phyloP scores from a whole-genome alignment of 1,284 basidiomycete genomes.

The Leccinum holopus region DNA sequence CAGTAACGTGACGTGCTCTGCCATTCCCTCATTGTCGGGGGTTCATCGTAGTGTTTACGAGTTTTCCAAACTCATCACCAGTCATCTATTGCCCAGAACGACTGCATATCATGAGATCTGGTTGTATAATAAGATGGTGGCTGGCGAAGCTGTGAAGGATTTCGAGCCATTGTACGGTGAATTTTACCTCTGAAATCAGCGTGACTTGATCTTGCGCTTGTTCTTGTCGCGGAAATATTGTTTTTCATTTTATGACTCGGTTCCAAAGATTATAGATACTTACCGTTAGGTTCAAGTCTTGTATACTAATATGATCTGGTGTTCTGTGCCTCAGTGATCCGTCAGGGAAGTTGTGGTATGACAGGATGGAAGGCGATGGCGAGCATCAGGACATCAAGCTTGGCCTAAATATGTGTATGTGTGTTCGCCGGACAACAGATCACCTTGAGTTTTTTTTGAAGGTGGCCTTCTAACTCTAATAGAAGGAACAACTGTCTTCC shows the following conservation, averaged over 20 bases:
- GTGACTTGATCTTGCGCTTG: not conserved
- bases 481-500: no score
- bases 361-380: not conserved
- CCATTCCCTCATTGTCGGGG: conserved; percentile 85
- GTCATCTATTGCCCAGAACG: conserved; percentile 87
- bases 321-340: not conserved
- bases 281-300: not conserved
- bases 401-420: no score
- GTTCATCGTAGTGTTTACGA: conserved; percentile 85
- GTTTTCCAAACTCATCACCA: conserved; percentile 83
- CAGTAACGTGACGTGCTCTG: conserved; percentile 91
- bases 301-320: not conserved
- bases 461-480: no score
- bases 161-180: conserved; percentile 93
- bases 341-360: no score
- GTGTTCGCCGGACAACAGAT: no score
- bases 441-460: no score
- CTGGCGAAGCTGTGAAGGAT: conserved; percentile 89
- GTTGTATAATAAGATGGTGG: conserved; percentile 95
- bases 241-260: not conserved
- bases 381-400: no score
- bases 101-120: conserved; percentile 99
- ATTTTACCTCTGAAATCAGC: conserved; percentile 75
- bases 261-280: not conserved
- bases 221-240: not conserved